A percentile compares a stretch with the other conserved stretches of the same genome.
phyloP scores from a whole-genome alignment of 2,329 filamentous ascomycete genomes.

The Clonostachys sp. region DNA sequence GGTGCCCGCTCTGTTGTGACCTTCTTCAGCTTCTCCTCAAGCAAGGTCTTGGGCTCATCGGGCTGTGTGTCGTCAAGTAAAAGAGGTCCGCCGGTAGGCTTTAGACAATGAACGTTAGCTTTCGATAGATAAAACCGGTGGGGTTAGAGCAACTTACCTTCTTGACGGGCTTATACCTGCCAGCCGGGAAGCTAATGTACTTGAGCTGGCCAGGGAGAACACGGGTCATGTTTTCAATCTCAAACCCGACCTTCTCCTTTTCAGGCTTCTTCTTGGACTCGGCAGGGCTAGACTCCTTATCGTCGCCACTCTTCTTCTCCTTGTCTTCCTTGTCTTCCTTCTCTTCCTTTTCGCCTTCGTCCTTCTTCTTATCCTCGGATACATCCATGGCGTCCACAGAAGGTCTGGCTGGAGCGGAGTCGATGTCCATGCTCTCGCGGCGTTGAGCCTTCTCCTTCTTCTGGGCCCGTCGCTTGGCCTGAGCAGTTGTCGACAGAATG shows the following conservation, averaged over 20 bases:
- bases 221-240: slow-evolving; percentile 94
- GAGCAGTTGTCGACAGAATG: slow-evolving; percentile 91
- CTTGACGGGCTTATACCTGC: slow-evolving; percentile 86
- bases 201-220: slow-evolving; percentile 91
- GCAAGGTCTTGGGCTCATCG: slow-evolving; percentile 69
- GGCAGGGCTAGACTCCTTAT: slow-evolving; percentile 51
- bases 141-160: slow-evolving; percentile 53
- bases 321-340: slow-evolving; percentile 38
- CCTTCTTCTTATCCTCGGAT: slow-evolving; percentile 54
- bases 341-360: slow-evolving; percentile 29
- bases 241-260: slow-evolving; percentile 95
- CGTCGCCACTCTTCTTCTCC: slow-evolving; percentile 58
- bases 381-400: slow-evolving; percentile 84
- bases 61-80: slow-evolving; percentile 84
- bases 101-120: slow-evolving; percentile 13
- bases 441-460: slow-evolving; percentile 89
- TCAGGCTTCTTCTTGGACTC: slow-evolving; percentile 83
- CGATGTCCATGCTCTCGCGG: slow-evolving; percentile 93
- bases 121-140: background rate
- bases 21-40: slow-evolving; percentile 94
- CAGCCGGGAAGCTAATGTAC: slow-evolving; percentile 88
- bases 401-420: slow-evolving; percentile 58
- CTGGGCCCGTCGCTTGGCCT: slow-evolving; percentile 90
- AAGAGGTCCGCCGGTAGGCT: slow-evolving; percentile 91
- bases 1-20: slow-evolving; percentile 58